phyloP scores from a whole-genome alignment of 768 basidiomycete genomes.

The Mycena chlorophos region DNA sequence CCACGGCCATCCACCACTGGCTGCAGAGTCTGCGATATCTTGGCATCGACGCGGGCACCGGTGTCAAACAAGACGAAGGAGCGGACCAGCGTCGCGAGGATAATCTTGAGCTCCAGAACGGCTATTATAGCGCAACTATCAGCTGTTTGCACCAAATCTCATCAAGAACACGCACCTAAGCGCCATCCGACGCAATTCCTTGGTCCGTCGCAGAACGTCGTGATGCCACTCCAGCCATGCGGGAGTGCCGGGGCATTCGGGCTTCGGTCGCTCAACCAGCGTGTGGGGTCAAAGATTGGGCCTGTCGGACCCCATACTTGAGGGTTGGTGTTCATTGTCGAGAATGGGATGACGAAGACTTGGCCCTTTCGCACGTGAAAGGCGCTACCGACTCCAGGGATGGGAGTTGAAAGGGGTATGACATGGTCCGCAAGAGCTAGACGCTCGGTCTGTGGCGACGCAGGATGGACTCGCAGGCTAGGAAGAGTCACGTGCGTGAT shows the following conservation, averaged over 20 bases:
- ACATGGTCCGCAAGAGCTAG: slow-evolving; percentile 41
- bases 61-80: slow-evolving; percentile 39
- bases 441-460: slow-evolving; percentile 41
- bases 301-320: slow-evolving; percentile 39
- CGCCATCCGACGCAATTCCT: slow-evolving; percentile 44
- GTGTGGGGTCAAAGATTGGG: slow-evolving; percentile 37
- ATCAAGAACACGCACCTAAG: slow-evolving; percentile 26
- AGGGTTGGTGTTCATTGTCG: slow-evolving; percentile 33
- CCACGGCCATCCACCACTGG: slow-evolving; percentile 34
- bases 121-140: too few relatives aligned
- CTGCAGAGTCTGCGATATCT: slow-evolving; percentile 38
- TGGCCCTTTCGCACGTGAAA: slow-evolving; percentile 39
- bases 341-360: slow-evolving; percentile 38
- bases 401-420: slow-evolving; percentile 39
- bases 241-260: slow-evolving; percentile 33
- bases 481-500: not conserved
- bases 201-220: slow-evolving; percentile 45
- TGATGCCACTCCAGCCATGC: slow-evolving; percentile 37
- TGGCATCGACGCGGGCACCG: slow-evolving; percentile 29
- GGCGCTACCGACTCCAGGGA: slow-evolving; percentile 28
- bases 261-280: slow-evolving; percentile 38
- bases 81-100: slow-evolving; percentile 38
- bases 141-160: not conserved
- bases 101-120: slow-evolving; percentile 41
- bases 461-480: slow-evolving; percentile 43